phyloP scores from a whole-genome alignment of 768 basidiomycete genomes.

The Lactarius sanguifluus region DNA sequence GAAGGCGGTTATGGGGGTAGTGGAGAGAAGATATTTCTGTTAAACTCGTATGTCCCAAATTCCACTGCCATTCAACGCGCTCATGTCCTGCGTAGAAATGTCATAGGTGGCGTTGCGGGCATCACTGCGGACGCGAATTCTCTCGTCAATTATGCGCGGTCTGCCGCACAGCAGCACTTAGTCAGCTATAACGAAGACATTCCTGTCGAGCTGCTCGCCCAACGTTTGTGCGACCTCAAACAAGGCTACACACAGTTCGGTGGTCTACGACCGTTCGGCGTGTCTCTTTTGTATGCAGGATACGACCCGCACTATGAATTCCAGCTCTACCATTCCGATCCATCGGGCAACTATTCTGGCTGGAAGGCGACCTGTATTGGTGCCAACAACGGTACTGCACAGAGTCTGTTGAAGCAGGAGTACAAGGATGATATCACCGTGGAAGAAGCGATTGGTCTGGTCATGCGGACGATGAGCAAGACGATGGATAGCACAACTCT shows the following conservation, averaged over 20 bases:
- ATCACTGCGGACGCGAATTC: slow-evolving; percentile 98
- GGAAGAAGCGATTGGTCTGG: slow-evolving; percentile 90
- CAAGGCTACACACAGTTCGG: slow-evolving; percentile 98
- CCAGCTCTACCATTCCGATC: slow-evolving; percentile 98
- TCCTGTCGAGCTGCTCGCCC: slow-evolving; percentile 93
- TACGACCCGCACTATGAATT: slow-evolving; percentile 95
- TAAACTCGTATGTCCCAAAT: slow-evolving; percentile 73
- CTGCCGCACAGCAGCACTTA: slow-evolving; percentile 87
- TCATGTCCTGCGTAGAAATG: slow-evolving; percentile 60
- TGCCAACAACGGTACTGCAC: slow-evolving; percentile 96
- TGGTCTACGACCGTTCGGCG: slow-evolving; percentile 97
- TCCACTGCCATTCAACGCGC: neutral
- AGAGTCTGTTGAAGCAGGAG: slow-evolving; percentile 94
- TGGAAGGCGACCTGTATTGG: slow-evolving; percentile 99
- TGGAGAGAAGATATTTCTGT: slow-evolving; percentile 95
- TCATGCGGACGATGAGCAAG: slow-evolving; percentile 96
- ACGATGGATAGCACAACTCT: slow-evolving; percentile 99
- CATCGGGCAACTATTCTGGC: slow-evolving; percentile 96
- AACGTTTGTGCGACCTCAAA: slow-evolving; percentile 94
- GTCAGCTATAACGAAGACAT: slow-evolving; percentile 95
- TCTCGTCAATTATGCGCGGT: slow-evolving; percentile 89
- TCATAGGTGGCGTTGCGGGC: slow-evolving; percentile 93
- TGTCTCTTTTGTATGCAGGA: slow-evolving; percentile 94
- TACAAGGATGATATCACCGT: slow-evolving; percentile 94
- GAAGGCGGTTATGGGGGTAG: slow-evolving; percentile 92